Percentiles rank a stretch among this genome's conserved stretches.
Conservation (phyloP, 495 filamentous ascomycete species). For the Rhypophila decipiens region DNA sequence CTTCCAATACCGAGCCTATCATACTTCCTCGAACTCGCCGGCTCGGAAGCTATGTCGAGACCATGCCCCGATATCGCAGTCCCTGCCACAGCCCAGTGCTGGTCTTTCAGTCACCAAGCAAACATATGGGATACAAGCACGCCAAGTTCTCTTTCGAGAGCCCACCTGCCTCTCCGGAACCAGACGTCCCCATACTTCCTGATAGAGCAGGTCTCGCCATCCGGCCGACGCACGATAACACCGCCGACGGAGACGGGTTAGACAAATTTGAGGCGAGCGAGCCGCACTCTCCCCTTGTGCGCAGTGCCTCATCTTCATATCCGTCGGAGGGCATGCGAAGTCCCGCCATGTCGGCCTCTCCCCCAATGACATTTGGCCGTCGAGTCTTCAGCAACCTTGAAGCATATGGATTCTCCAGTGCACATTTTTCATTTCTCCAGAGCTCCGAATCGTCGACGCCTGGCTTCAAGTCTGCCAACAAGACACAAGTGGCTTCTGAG, state of each 20-base stretch:
- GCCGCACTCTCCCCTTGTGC: not conserved
- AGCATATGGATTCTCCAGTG: slow-evolving; percentile 3
- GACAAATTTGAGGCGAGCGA: not conserved
- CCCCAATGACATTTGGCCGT: slow-evolving; percentile 18
- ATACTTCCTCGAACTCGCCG: not conserved
- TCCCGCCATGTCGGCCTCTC: slow-evolving; percentile 15
- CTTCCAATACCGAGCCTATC: not conserved
- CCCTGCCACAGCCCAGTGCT: not conserved
- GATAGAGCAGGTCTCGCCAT: slow-evolving; percentile 9
- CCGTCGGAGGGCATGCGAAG: slow-evolving; percentile 18
- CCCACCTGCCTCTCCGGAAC: slow-evolving; percentile 8
- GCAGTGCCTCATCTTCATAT: slow-evolving; percentile 22
- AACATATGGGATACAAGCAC: not conserved
- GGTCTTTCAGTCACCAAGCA: not conserved
- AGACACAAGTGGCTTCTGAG: not conserved
- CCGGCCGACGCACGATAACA: not conserved
- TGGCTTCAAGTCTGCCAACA: not conserved
- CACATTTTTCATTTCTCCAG: slow-evolving; percentile 3
- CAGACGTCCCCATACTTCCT: slow-evolving; percentile 5
- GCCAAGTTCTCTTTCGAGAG: slow-evolving; percentile 16
- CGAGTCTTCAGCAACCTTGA: slow-evolving; percentile 11
- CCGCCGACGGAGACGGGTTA: not conserved
- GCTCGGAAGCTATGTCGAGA: not conserved
- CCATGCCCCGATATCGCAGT: not conserved
- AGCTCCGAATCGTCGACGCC: not conserved